A percentile compares a stretch with the other conserved stretches of the same genome.
phyloP scores from a whole-genome alignment of 306 rosid species.

The Casuarina equisetifolia region DNA sequence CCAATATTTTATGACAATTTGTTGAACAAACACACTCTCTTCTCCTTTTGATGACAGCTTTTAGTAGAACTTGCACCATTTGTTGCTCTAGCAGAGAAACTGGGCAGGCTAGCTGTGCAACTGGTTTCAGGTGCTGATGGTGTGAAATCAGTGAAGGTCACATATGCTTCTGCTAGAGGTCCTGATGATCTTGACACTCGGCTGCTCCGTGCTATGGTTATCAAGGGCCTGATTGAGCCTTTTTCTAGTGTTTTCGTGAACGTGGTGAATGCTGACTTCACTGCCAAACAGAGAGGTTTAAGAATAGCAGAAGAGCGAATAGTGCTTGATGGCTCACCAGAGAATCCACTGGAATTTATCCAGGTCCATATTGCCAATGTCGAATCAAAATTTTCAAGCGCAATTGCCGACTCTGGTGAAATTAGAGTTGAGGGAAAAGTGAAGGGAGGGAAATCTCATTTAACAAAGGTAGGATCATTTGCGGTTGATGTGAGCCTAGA shows the following conservation, averaged over 20 bases:
- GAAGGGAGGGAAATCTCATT: conserved; percentile 86
- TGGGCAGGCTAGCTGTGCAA: conserved; percentile 95
- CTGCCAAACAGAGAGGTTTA: conserved; percentile 92
- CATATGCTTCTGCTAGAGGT: conserved; percentile 84
- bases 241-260: conserved; percentile 87
- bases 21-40: not conserved
- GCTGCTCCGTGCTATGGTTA: conserved; percentile 96
- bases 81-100: conserved; percentile 86
- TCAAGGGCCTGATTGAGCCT: conserved; percentile 95
- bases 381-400: conserved; percentile 88
- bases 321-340: conserved; percentile 83
- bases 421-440: conserved; percentile 84
- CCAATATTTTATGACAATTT: not conserved
- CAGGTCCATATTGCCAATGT: conserved; percentile 95
- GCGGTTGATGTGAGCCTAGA: conserved; percentile 96
- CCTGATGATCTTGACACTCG: conserved; percentile 98
- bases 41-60: conserved; percentile 50
- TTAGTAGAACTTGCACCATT: conserved; percentile 78
- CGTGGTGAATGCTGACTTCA: conserved; percentile 95
- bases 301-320: conserved; percentile 82
- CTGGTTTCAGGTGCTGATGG: conserved; percentile 98
- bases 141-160: conserved; percentile 80
- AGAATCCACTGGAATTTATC: conserved; percentile 72
- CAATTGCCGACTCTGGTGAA: conserved; percentile 86
- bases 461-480: conserved; percentile 97